A percentile compares a stretch with the other conserved stretches of the same genome.
phyloP scores from a whole-genome alignment of 257 asterid species.

The Handroanthus guayacan region DNA sequence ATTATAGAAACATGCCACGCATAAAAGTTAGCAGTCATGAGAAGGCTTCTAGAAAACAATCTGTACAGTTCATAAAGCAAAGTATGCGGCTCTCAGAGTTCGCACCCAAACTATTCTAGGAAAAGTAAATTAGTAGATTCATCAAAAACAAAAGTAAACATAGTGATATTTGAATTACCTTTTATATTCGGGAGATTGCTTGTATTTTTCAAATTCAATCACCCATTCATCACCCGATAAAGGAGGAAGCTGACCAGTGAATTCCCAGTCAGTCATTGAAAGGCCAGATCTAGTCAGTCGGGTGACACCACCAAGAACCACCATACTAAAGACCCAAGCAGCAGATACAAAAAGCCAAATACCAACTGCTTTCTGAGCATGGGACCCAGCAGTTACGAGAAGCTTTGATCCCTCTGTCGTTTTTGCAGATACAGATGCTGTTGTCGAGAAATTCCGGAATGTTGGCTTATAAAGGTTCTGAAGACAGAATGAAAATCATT shows the following conservation, averaged over 20 bases:
- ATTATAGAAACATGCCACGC: conserved; percentile 16
- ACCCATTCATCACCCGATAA: conserved; percentile 83
- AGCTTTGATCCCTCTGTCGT: conserved; percentile 58
- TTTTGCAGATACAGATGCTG: conserved; percentile 55
- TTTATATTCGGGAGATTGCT: conserved; percentile 90
- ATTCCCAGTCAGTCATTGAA: conserved; percentile 99
- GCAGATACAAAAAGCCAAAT: conserved; percentile 93
- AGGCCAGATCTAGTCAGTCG: conserved; percentile 94
- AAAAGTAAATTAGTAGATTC: conserved; percentile 6
- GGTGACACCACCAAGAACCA: conserved; percentile 93
- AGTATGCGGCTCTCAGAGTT: not conserved
- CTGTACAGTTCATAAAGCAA: not conserved
- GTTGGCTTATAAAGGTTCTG: conserved; percentile 56
- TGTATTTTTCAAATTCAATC: conserved; percentile 86
- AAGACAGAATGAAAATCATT: conserved; percentile 20
- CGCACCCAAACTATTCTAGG: not conserved
- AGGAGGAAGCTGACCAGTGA: conserved; percentile 94
- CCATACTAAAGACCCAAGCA: conserved; percentile 98
- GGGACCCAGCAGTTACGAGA: conserved; percentile 87
- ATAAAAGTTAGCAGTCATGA: not conserved
- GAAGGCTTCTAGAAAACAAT: not conserved
- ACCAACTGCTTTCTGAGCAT: conserved; percentile 85
- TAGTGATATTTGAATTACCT: conserved; percentile 56
- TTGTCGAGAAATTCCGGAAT: conserved; percentile 60
- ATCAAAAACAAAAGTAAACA: conserved; percentile 19